phyloP scores from a whole-genome alignment of 2,329 filamentous ascomycete species.

The Colletotrichum sp. region DNA sequence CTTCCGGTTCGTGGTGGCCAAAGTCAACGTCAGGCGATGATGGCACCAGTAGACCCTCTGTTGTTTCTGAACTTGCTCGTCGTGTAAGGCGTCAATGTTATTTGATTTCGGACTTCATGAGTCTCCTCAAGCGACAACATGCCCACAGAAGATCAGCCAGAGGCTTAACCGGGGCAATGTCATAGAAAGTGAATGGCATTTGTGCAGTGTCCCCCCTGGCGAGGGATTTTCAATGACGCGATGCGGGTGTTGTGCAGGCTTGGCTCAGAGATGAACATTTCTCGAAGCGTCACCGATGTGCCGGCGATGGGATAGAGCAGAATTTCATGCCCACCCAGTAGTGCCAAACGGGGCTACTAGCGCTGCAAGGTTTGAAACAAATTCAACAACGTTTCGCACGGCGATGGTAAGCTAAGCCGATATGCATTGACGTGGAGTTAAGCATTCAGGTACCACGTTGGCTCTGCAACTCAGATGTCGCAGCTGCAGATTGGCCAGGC shows the following conservation, averaged over 20 bases:
- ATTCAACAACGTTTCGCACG: constrained; percentile 5
- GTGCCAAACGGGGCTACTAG: not conserved
- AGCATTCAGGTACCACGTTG: not conserved
- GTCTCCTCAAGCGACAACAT: not conserved
- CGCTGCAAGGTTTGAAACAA: constrained; percentile 11
- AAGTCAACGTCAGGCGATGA: not conserved
- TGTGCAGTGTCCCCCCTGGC: not conserved
- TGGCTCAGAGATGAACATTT: constrained; percentile 1
- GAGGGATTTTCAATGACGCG: not conserved
- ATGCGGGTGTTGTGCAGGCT: not conserved
- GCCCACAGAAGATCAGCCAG: not conserved
- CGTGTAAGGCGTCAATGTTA: not conserved
- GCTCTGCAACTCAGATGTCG: not conserved
- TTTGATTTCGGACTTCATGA: not conserved
- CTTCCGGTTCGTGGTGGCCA: not conserved
- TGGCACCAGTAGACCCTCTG: not conserved
- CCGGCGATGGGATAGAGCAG: not conserved
- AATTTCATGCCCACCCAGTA: not conserved
- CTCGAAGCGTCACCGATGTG: not conserved
- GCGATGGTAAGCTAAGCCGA: not conserved
- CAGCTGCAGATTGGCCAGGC: not conserved
- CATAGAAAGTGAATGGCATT: not conserved
- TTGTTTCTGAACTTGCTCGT: not conserved
- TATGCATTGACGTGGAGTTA: constrained; percentile 7
- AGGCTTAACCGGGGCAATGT: not conserved